Base-by-base conservation (phyloP, 164 flowering plant species). In the Stephania yunnanensis region DNA sequence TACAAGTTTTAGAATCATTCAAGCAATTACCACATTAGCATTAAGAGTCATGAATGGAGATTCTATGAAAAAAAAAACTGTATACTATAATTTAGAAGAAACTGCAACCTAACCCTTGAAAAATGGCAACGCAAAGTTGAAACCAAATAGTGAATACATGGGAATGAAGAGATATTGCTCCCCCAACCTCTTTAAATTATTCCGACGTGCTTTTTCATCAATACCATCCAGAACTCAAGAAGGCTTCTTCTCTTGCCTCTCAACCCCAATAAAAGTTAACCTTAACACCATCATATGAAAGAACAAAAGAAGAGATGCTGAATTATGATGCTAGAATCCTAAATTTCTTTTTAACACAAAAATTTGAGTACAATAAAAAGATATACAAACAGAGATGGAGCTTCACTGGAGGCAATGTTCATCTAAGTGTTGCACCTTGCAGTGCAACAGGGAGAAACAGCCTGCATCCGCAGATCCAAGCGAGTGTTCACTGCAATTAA, bases 361-460 rank as follows among this genome's bases (percentile, higher is more conserved):
- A 63, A 75, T 68, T 48, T n/a, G 71, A 79, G 79, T 80, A 78
- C 71, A 77, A 79, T 74, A 36, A 63, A 46, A 63, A 72, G 80
- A 82, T 84, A 64, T 84, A 86, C 88, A 85, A 74, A 78, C 71
- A 73, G 13, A 64, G 72, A 77, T 69, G 68, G 31, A 30, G 61
- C 31, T 44, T 78, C 42, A 71, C 74, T 46, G 63, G 42, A 25
- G 66, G 29, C 3, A 53, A 73, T 66, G 25, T 75, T 73, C 67
- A 73, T 73, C 46, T 65, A 71, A 78, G 69, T 42, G 46, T 22
- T 76, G 58, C 22, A 53, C 68, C 36, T 53, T 67, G 76, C 61
- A 58, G 44, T 42, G 25, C 36, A 61, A 68, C 73, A 48, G 52
- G 31, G 64, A 36, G 42, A 65, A 17, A 68, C 67, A 65, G 36